Conservation (phyloP, 176 grass and related monocot genomes). For the Alloteropsis semialata region DNA sequence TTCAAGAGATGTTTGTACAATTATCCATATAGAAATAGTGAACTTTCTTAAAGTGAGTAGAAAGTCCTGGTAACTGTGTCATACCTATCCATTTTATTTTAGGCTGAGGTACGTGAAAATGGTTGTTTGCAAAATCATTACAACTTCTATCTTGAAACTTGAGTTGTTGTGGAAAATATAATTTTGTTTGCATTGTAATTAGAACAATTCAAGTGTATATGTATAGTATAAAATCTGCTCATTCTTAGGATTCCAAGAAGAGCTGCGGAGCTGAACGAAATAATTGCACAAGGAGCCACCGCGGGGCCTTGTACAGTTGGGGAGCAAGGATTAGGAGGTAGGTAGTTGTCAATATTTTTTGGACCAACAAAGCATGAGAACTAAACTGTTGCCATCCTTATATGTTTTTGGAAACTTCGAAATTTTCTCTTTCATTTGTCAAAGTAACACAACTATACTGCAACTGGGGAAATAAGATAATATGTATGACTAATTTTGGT, state of each 20-base stretch:
- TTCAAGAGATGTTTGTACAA: not conserved
- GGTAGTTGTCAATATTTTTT: not conserved
- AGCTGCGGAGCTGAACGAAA: not conserved
- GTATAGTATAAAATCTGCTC: not conserved
- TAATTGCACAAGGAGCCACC: not conserved
- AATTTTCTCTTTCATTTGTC: not conserved
- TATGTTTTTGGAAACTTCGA: not conserved
- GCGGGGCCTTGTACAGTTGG: not conserved
- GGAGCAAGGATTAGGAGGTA: not conserved
- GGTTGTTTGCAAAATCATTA: not conserved
- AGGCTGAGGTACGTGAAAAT: too few relatives aligned
- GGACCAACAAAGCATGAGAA: not conserved
- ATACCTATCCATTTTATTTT: not conserved
- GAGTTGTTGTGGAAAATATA: not conserved
- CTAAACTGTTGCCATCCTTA: not conserved
- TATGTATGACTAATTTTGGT: not conserved
- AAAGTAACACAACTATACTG: not conserved
- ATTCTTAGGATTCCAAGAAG: not conserved
- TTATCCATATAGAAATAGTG: not conserved
- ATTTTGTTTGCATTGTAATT: not conserved
- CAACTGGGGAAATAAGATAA: not conserved
- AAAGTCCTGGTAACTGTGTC: not conserved
- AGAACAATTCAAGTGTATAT: not conserved
- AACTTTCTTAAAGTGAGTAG: not conserved
- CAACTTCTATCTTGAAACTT: not conserved